phyloP scores from a whole-genome alignment of 257 asterid genomes.

The Galeopsis tetrahit region DNA sequence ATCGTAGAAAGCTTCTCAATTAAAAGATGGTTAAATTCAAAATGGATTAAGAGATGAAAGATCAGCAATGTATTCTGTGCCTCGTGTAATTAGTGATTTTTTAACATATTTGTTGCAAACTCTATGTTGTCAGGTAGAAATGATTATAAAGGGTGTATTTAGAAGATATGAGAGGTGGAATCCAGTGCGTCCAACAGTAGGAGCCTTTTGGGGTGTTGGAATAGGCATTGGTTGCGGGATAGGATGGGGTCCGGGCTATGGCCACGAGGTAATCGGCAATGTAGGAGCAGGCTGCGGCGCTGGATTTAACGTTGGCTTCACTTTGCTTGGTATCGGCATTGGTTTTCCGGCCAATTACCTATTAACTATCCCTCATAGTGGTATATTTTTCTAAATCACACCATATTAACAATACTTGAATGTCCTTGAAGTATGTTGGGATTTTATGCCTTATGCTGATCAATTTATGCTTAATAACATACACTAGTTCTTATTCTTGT shows the following conservation, averaged over 20 bases:
- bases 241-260: slow-evolving; percentile 99
- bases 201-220: slow-evolving; percentile 98
- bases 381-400: slow-evolving; percentile 41
- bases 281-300: slow-evolving; percentile 98
- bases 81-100: not conserved
- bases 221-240: slow-evolving; percentile 94
- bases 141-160: slow-evolving; percentile 84
- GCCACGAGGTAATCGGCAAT: slow-evolving; percentile 90
- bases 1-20: not conserved
- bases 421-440: slow-evolving; percentile 2
- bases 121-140: slow-evolving; percentile 46
- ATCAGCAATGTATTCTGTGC: slow-evolving; percentile 1
- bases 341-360: slow-evolving; percentile 83
- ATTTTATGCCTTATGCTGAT: not conserved
- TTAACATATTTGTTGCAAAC: not conserved
- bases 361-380: slow-evolving; percentile 54
- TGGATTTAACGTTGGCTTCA: slow-evolving; percentile 86
- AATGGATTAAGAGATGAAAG: slow-evolving; percentile 4
- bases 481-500: slow-evolving; percentile 6
- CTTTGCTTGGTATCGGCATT: slow-evolving; percentile 79
- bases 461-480: slow-evolving; percentile 1
- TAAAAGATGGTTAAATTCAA: not conserved
- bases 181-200: slow-evolving; percentile 86
- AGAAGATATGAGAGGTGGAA: slow-evolving; percentile 87
- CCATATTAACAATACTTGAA: not conserved